Percentiles rank a stretch among this genome's conserved stretches.
Evolutionary conservation across 371 early-diverging fungal genomes (phyloP).

Genomic region (Mucor irregularis): DNA sequence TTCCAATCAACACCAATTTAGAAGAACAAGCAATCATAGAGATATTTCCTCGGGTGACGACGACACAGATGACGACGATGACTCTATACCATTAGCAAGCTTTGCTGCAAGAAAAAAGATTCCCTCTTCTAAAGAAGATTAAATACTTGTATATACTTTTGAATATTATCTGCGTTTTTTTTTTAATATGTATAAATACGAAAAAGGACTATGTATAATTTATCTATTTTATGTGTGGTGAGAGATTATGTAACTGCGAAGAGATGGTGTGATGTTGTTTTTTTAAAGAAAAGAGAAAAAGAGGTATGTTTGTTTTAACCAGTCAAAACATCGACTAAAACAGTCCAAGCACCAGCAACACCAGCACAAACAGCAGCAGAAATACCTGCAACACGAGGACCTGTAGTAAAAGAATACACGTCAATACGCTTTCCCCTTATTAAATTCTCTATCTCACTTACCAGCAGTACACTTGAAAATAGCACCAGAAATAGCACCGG

Average conservation of each 20-base stretch:
- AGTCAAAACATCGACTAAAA: slow-evolving; percentile 20
- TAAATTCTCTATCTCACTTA: slow-evolving; percentile 28
- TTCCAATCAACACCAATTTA: slow-evolving; percentile 6
- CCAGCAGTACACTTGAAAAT: slow-evolving; percentile 71
- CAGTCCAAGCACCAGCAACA: slow-evolving; percentile 55
- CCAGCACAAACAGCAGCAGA: slow-evolving; percentile 63
- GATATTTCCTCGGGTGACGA: not conserved
- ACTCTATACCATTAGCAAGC: slow-evolving; percentile 11
- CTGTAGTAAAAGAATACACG: not conserved
- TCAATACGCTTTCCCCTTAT: too few species aligned
- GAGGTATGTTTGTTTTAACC: slow-evolving; percentile 6
- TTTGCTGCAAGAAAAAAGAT: slow-evolving; percentile 8
- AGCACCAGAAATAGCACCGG: slow-evolving; percentile 77
- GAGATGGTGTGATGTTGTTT: too few species aligned
- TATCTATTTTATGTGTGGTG: too few species aligned
- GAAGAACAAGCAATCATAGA: slow-evolving; percentile 2
- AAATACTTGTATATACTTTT: not conserved
- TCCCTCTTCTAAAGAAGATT: slow-evolving; percentile 18
- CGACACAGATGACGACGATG: slow-evolving; percentile 6
- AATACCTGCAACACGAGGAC: slow-evolving; percentile 53
- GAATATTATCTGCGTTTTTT: not conserved
- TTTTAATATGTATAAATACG: not conserved
- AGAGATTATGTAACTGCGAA: too few species aligned
- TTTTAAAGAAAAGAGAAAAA: too few species aligned
- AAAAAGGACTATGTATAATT: too few species aligned